These are phyloP conservation scores for Wilcoxina mikolae DNA, from an alignment of 495 filamentous ascomycete species.

Conservation along the genomic window DNA sequence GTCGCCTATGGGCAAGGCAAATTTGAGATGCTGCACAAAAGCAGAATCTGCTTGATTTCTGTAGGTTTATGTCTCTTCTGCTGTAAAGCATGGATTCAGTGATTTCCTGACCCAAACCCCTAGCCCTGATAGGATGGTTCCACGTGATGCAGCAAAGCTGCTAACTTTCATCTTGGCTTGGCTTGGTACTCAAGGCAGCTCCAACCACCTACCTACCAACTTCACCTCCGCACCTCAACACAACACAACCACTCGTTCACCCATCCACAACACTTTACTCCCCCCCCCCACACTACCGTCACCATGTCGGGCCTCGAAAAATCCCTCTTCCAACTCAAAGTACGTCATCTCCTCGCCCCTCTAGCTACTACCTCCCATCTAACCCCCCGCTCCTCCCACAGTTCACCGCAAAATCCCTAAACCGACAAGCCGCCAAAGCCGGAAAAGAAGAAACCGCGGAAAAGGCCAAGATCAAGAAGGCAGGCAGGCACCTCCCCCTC, in stretches of 20 bases:
- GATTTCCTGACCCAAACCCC: too few species aligned
- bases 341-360: conserved; percentile 24
- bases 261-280: background rate
- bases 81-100: too few species aligned
- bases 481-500: conserved; percentile 28
- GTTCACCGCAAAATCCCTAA: conserved; percentile 76
- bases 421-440: conserved; percentile 65
- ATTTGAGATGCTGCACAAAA: too few species aligned
- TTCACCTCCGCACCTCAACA: too few species aligned
- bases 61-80: too few species aligned
- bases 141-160: too few species aligned
- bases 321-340: conserved; percentile 51
- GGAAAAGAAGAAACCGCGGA: conserved; percentile 67
- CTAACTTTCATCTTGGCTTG: too few species aligned
- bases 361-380: conserved; percentile 10
- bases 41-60: too few species aligned
- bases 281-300: background rate
- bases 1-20: too few species aligned
- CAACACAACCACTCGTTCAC: background rate
- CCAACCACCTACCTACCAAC: too few species aligned
- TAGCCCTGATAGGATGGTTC: too few species aligned
- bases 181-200: too few species aligned
- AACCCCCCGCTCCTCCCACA: conserved; percentile 27
- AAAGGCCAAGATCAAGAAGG: conserved; percentile 73
- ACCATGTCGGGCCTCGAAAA: conserved; percentile 50